Base-by-base conservation (phyloP, 164 flowering plant species). In the Piper longum region DNA sequence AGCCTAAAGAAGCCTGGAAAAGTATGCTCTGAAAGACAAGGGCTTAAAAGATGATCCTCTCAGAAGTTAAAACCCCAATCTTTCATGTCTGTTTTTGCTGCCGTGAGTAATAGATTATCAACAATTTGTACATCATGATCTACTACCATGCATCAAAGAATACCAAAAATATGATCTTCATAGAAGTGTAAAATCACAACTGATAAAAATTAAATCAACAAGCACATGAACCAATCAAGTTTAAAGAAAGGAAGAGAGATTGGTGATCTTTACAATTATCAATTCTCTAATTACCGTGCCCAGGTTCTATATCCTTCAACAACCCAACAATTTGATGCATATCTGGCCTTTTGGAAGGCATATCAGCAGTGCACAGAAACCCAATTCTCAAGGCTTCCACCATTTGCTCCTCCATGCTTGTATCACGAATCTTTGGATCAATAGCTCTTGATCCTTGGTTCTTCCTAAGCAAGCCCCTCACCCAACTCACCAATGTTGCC, bases 241-340 rank as follows among this genome's bases (percentile, higher is more conserved):
- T 26, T 0, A 44, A 44, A 9, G 48, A 44, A 44, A 44, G 48
- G 2, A 48, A 14, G 52, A 48, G 3, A 48, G 14, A 48, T 48
- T 14, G 52, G 14, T 9, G 8, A 5, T 44, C 48, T 44, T 5
- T 9, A 26, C 2, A 26, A 26, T 26, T 26, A 44, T 48, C 12
- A 9, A 16, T 62, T 55, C 41, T 52, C 71, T 71, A 77, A 43
- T 65, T 57, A 56, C 60, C 43, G 59, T 43, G 43, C 59, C 69
- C 71, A 56, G 86, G 91, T 62, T 87, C 88, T 51, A 89, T 80
- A 62, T 89, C 97, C 69, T 90, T 90, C 54, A 90, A 81, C 43
- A 90, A 85, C 41, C 97, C 97, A 52, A 90, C 97, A 26, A 90
- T 76, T 69, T 90, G 97, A 48, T 90, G 97, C 97, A 90, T 90